Base-by-base conservation (phyloP, 2,329 filamentous ascomycete species). In the Macrophomina phaseolina region DNA sequence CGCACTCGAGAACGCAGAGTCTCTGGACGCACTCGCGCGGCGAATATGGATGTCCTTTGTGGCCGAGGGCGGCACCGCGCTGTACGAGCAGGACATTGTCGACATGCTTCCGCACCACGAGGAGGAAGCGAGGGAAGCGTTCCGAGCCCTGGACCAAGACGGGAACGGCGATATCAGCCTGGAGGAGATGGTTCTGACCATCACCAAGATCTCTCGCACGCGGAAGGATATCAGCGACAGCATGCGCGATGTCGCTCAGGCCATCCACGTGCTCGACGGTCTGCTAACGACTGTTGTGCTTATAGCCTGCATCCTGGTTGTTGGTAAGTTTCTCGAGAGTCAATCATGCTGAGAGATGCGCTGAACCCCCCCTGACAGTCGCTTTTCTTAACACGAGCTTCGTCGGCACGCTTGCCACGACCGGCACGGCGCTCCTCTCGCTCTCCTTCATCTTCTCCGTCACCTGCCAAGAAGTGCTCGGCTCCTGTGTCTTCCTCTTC, bases 31-130 rank as follows among this genome's bases (percentile, higher is more conserved):
- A n/a, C 82, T 98, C 67, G 94, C 92, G n/a, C 90, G 89, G 71
- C 91, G 95, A 74, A 90, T 98, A 69, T 98, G 95, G 95, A 97
- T 97, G 92, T 97, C 94, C 0, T 97, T 97, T 76, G 95, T 97
- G 1, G 88, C 95, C 4, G 94, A 98, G 79, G 93, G 93, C 72
- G 89, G 89, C 67, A 92, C 97, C 48, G 83, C 90, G 0, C 84
- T 99, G 7, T 92, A 87, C 71, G 79, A 86, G 8, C 93, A 97
- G 4, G 95, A 99, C 75, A 86, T 99, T 46, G 77, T 89, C 36
- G 94, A 98, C 76, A 94, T 98, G 9, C 89, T 99, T 67, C 94
- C 86, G 0, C 86, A 87, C 6, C 89, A 91, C 73, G 87, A 88
- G 69, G 83, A 87, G 0, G 92, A 97, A 69, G 95, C 95, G 1